These are phyloP conservation scores for Penicillium egyptiacum DNA, from an alignment of 495 filamentous ascomycete genomes.

Conservation along the genomic window DNA sequence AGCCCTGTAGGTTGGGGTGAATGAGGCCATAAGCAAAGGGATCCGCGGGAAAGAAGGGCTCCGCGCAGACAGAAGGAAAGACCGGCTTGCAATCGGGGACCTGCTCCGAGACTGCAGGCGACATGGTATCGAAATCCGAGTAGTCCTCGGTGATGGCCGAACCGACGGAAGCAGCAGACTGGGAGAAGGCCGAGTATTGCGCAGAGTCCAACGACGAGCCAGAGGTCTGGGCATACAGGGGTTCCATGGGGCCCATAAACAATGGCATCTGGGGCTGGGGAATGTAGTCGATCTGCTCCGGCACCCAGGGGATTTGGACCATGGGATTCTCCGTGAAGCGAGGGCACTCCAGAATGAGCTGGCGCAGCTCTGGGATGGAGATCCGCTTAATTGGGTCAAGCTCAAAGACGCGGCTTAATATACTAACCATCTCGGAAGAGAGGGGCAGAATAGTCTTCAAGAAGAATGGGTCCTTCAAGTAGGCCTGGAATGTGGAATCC, in stretches of 20 bases:
- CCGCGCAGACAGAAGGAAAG: slow-evolving; percentile 31
- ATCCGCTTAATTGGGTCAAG: slow-evolving; percentile 83
- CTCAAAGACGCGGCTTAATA: slow-evolving; percentile 88
- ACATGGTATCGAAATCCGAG: slow-evolving; percentile 43
- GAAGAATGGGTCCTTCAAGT: slow-evolving; percentile 80
- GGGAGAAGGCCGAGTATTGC: slow-evolving; percentile 43
- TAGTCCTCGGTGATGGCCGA: slow-evolving; percentile 47
- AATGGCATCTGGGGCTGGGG: slow-evolving; percentile 31
- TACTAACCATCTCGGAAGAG: slow-evolving; percentile 84
- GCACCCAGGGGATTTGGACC: slow-evolving; percentile 31
- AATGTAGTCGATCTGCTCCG: slow-evolving; percentile 32
- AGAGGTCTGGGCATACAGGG: slow-evolving; percentile 41
- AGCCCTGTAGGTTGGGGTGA: slow-evolving; percentile 32
- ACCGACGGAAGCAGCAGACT: slow-evolving; percentile 44
- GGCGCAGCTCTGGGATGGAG: slow-evolving; percentile 76
- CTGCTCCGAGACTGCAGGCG: slow-evolving; percentile 36
- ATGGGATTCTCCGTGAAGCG: slow-evolving; percentile 61
- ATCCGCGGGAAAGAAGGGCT: slow-evolving; percentile 30
- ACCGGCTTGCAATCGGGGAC: slow-evolving; percentile 38
- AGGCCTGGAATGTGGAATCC: slow-evolving; percentile 95
- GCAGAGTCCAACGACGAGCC: slow-evolving; percentile 43
- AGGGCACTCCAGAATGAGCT: slow-evolving; percentile 72
- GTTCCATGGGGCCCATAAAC: slow-evolving; percentile 32
- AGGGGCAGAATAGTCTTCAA: slow-evolving; percentile 90
- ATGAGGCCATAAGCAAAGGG: slow-evolving; percentile 21